Base-by-base conservation (phyloP, 2,329 filamentous ascomycete genomes). In the Xylariaceae sp. region DNA sequence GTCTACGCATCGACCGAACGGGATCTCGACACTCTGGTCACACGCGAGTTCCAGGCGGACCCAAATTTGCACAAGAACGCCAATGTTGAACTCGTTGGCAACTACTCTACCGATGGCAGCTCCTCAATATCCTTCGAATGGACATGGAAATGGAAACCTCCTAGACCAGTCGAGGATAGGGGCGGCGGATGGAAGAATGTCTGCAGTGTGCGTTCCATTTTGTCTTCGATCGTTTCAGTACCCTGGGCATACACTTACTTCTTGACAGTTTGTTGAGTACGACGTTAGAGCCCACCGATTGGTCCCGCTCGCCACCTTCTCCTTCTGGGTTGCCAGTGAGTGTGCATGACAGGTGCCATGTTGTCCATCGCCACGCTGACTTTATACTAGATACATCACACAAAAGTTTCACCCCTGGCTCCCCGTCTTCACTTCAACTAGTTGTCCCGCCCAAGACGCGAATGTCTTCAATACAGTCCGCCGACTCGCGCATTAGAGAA, bases 51-150 rank as follows among this genome's bases (percentile, higher is more conserved):
- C 69, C 92, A 97, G 67, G 92, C 93, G 65, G 92, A 99, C 71
- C 94, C 94, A 0, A 99, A 99, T 71, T 79, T 99, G 58, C 94
- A 99, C 78, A 97, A 96, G 73, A 97, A 97, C 71, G 83, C 92
- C 57, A 97, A 97, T 71, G 94, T 99, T 45, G 89, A 95, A 69
- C 81, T 97, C 50, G 87, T 99, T n/a, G 94, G 94, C 2, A 92
- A 96, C 73, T 97, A 89, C 71, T 82, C 84, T 2, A 99, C 94
- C 0, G 86, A 82, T 37, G 92, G 93, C n/a, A 90, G 80, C 68
- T 79, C 88, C 5, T 93, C 90, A 1, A 88, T 96, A 35, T 87
- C 91, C 39, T 97, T 97, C 71, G 88, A 93, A 65, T 99, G 93
- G 92, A 87, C 88, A 6, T 99, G 94, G 94, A 94, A 88, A 78